Base-by-base conservation (phyloP, 2,329 filamentous ascomycete species). In the Aspergillus sp. region DNA sequence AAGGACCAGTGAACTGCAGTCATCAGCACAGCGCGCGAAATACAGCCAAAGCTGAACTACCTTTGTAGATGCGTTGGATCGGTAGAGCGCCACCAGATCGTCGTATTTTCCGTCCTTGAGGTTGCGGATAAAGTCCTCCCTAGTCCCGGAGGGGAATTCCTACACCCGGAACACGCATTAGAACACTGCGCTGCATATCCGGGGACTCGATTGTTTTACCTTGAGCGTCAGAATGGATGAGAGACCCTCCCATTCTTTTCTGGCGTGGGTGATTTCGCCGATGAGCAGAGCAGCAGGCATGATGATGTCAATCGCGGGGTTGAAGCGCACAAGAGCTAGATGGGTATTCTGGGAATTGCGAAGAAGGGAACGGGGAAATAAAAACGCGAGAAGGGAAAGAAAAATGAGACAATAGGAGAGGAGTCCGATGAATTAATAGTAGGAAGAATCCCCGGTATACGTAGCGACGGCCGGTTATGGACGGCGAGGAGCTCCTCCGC, bases 31-130 rank as follows among this genome's bases (percentile, higher is more conserved):
- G 26, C 38, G 11, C 17, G 26, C 9, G 9, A 4, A 15, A 34
- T 11, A 20, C 5, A 39, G 22, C 17, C 12, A 11, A 11, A 42
- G n/a, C 11, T 32, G 22, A 12, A 13, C 52, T 38, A 77, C 75
- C 62, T 79, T 77, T 26, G 79, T 83, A 7, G 82, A 85, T 38
- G 77, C 74, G 66, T 86, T 86, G 48, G 82, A 85, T 55, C 84
- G 80, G 68, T 85, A 86, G 48, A 86, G 78, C 1, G 74, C 83
- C 30, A 81, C 76, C 1, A 85, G 79, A 62, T 81, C 80, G 53
- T 85, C 76, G 60, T 81, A 85, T 44, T 80, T 71, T 39, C 82
- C 83, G n/a, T 75, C 73, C 60, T 79, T 80, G 70, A 81, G 81
- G 55, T 81, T 81, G 48, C 76, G 73, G 26, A 86, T 70, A 68